These are phyloP conservation scores for Podospora bellae-mahoneyi DNA, from an alignment of 495 filamentous ascomycete species.

Conservation along the genomic window DNA sequence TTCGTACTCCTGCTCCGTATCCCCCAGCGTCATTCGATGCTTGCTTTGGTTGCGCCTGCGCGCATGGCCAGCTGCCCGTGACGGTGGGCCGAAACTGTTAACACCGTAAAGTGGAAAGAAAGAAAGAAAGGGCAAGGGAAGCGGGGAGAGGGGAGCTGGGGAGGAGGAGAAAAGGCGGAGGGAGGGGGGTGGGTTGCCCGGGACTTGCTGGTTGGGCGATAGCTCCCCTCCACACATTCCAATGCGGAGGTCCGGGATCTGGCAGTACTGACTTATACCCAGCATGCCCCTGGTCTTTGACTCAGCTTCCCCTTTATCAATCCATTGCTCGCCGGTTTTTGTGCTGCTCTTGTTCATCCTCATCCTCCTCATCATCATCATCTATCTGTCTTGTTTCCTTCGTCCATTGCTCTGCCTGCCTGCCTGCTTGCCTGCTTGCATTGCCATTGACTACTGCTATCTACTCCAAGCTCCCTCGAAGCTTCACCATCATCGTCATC, in stretches of 20 bases:
- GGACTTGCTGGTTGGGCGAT: conserved; percentile 14
- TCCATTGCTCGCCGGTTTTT: conserved; percentile 7
- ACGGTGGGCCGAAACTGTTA: neutral
- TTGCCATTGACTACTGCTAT: neutral
- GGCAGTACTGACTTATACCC: conserved; percentile 17
- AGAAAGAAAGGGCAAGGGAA: neutral
- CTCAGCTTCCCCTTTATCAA: conserved; percentile 4
- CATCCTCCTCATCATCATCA: neutral
- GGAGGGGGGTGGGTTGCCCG: neutral
- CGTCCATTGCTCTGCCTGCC: neutral
- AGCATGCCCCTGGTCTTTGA: conserved; percentile 9
- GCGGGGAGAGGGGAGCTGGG: neutral
- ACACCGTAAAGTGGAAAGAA: neutral
- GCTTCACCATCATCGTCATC: neutral
- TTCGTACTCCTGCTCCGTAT: conserved; percentile 4
- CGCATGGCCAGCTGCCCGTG: neutral
- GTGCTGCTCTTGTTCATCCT: neutral
- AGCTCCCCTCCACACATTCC: conserved; percentile 10
- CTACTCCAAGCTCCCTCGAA: neutral
- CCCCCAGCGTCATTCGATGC: neutral
- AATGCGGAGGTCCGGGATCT: conserved; percentile 22
- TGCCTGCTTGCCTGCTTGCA: neutral
- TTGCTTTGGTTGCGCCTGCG: neutral
- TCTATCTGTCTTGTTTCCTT: neutral
- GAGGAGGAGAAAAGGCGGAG: conserved; percentile 7